Evolutionary conservation across 2,329 filamentous ascomycete species (phyloP).

Genomic region (Trichoderma afroharzianum): DNA sequence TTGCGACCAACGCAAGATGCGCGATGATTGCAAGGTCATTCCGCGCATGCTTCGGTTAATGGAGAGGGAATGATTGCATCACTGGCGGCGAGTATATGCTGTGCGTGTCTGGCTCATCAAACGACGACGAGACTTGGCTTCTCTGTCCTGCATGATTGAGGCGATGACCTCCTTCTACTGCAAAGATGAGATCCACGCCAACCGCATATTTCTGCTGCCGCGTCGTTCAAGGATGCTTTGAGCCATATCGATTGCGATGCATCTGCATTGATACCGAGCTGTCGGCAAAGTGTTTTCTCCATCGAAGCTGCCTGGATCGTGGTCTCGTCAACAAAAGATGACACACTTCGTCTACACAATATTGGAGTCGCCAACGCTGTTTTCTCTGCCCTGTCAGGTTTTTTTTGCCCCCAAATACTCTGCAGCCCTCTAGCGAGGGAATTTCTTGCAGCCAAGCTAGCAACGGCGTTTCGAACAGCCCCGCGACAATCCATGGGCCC

Average conservation of each 20-base stretch:
- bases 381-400: not conserved
- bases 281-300: not conserved
- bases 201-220: not conserved
- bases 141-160: not conserved
- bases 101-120: not conserved
- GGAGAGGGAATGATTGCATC: not conserved
- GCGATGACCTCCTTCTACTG: not conserved
- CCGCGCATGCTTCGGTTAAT: not conserved
- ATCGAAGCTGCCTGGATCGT: too few species aligned
- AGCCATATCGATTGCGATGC: not conserved
- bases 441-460: constrained; percentile 6
- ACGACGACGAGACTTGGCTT: not conserved
- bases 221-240: not conserved
- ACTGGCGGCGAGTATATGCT: not conserved
- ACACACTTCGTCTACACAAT: not conserved
- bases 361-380: too few species aligned
- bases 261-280: not conserved
- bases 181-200: not conserved
- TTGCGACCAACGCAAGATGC: not conserved
- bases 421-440: constrained; percentile 9
- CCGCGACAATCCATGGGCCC: constrained; percentile 13
- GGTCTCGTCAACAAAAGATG: too few species aligned
- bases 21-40: not conserved
- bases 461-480: not conserved
- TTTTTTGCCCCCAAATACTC: not conserved